Evolutionary conservation across 768 basidiomycete genomes (phyloP).

Genomic region (Suillus hirtellus): DNA sequence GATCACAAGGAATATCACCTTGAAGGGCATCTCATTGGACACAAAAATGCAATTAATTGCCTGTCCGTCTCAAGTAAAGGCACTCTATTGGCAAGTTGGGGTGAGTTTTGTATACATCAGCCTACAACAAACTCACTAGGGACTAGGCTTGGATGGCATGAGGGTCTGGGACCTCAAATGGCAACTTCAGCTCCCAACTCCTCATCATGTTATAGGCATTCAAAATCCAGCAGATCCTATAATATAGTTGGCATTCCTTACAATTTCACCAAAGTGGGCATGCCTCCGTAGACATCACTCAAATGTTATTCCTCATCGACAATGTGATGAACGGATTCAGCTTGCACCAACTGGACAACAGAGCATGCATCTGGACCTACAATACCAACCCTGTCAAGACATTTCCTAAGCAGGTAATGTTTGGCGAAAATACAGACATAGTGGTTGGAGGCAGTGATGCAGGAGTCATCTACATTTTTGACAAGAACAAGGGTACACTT

Average conservation of each 20-base stretch:
- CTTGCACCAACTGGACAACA: not conserved
- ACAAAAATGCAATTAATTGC: slow-evolving; percentile 11
- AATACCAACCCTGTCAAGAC: not conserved
- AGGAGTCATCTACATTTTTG: not conserved
- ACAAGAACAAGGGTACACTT: not conserved
- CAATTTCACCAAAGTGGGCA: not conserved
- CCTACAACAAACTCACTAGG: not conserved
- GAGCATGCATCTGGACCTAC: not conserved
- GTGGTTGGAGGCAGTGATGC: not conserved
- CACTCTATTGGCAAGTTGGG: slow-evolving; percentile 2
- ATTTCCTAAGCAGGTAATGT: not conserved
- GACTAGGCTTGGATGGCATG: slow-evolving; percentile 1
- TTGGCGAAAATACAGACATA: not conserved
- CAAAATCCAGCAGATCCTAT: not conserved
- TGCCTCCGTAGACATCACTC: not conserved
- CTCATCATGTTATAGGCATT: not conserved
- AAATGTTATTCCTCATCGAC: not conserved
- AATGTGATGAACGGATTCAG: slow-evolving; percentile 2
- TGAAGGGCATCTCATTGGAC: slow-evolving; percentile 2
- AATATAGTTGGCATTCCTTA: not conserved
- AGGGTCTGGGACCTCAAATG: not conserved
- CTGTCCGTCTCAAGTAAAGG: slow-evolving; percentile 10
- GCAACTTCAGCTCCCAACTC: not conserved
- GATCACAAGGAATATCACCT: slow-evolving; percentile 5
- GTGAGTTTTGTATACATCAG: not conserved